phyloP scores from a whole-genome alignment of 257 asterid genomes.

The Lycium barbarum region DNA sequence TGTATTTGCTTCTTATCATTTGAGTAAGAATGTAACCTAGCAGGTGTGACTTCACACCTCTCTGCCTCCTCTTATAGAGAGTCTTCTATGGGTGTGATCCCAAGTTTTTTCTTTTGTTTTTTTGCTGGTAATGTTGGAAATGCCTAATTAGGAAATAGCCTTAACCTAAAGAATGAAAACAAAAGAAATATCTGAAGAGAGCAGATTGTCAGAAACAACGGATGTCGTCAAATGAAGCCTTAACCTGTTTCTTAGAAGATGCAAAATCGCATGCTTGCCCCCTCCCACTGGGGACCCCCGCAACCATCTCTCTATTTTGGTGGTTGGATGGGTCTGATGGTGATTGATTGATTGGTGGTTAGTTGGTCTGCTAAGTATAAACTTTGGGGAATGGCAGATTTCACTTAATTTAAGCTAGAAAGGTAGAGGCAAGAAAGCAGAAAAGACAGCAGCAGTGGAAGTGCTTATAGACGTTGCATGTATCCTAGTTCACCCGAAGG shows the following conservation, averaged over 20 bases:
- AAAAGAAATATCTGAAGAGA: constrained; percentile 12
- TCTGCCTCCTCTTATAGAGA: background rate
- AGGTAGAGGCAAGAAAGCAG: background rate
- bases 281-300: background rate
- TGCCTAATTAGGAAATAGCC: background rate
- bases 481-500: background rate
- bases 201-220: constrained; percentile 8
- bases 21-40: background rate
- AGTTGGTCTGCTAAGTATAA: background rate
- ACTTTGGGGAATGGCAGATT: background rate
- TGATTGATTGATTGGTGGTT: constrained; percentile 6
- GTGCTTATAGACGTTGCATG: background rate
- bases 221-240: background rate
- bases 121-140: background rate
- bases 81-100: background rate
- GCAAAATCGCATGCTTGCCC: constrained; percentile 3
- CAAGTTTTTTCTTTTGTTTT: background rate
- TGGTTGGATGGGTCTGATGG: constrained; percentile 3
- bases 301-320: constrained; percentile 14
- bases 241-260: background rate
- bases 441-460: background rate
- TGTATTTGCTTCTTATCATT: constrained; percentile 5
- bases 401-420: background rate
- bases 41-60: constrained; percentile 22
- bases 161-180: background rate